Percentiles rank a stretch among this genome's conserved stretches.
Evolutionary conservation across 345 rosid genomes (phyloP).

Genomic region (Viola odorata): DNA sequence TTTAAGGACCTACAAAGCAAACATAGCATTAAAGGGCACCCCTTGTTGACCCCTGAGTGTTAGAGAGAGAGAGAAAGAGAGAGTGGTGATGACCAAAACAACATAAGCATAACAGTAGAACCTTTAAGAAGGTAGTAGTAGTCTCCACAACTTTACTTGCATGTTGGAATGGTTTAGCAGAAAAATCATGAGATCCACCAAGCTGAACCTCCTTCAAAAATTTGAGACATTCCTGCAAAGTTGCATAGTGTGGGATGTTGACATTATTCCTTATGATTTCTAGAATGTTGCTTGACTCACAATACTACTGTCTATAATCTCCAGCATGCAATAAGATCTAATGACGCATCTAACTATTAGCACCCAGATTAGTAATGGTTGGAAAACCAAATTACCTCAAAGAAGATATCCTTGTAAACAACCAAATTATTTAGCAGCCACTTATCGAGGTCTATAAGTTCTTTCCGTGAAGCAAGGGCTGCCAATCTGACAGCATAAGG

Average conservation of each 20-base stretch:
- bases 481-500: conserved; percentile 69
- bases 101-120: conserved; percentile 14
- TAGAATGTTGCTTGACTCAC: not conserved
- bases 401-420: conserved; percentile 61
- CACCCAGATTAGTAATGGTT: not conserved
- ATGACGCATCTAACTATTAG: not conserved
- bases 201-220: conserved; percentile 68
- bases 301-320: conserved; percentile 1
- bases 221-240: conserved; percentile 79
- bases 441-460: conserved; percentile 66
- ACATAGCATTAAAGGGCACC: conserved; percentile 3
- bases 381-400: conserved; percentile 51
- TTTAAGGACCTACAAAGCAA: conserved; percentile 51
- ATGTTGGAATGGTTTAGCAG: conserved; percentile 53
- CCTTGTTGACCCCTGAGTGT: no score
- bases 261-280: not conserved
- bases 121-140: conserved; percentile 64
- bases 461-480: conserved; percentile 76
- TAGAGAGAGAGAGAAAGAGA: not conserved
- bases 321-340: not conserved
- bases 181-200: conserved; percentile 55
- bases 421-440: conserved; percentile 65
- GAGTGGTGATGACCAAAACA: not conserved
- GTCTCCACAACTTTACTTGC: conserved; percentile 50
- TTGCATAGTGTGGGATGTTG: conserved; percentile 15